Percentiles rank a stretch among this genome's conserved stretches.
These are phyloP conservation scores for Chaetomium globosum DNA, from an alignment of 2,329 filamentous ascomycete species.

Conservation along the genomic window DNA sequence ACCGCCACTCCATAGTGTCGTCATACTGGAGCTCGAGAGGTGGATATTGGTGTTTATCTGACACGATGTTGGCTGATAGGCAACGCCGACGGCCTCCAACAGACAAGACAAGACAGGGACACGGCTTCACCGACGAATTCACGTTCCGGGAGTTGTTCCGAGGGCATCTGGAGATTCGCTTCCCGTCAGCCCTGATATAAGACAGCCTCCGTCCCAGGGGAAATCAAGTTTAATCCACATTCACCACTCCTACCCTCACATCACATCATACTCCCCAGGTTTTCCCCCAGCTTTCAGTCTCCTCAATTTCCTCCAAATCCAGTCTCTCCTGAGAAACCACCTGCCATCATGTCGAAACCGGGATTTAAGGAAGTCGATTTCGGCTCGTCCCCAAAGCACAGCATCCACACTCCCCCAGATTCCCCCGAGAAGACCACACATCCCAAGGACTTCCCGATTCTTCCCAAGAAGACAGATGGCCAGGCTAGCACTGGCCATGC, in stretches of 20 bases:
- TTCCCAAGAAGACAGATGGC: constrained; percentile 28
- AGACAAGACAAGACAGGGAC: not conserved
- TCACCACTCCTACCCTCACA: not conserved
- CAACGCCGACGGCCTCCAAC: not conserved
- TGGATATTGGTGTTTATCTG: constrained; percentile 21
- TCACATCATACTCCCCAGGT: not conserved
- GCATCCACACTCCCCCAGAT: constrained; percentile 30
- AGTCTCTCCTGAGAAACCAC: not conserved
- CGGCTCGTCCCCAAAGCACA: constrained; percentile 8
- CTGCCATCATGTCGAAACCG: constrained; percentile 23
- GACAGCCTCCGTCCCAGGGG: not conserved
- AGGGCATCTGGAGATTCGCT: not conserved
- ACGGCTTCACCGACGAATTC: constrained; percentile 1
- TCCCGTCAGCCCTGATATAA: constrained; percentile 13
- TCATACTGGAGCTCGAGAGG: constrained; percentile 21
- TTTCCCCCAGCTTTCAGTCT: too few species aligned
- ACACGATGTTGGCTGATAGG: constrained; percentile 15
- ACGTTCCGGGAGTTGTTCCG: constrained; percentile 1
- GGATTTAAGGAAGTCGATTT: constrained; percentile 31
- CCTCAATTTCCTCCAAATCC: too few species aligned
- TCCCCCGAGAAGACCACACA: constrained; percentile 28
- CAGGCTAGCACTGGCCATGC: constrained; percentile 9
- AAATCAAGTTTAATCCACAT: not conserved
- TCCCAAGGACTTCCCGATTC: constrained; percentile 21
- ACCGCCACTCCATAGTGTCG: constrained; percentile 24